A percentile compares a stretch with the other conserved stretches of the same genome.
These are phyloP conservation scores for Dothideomycetes sp. DNA, from an alignment of 2,329 filamentous ascomycete species.

Conservation along the genomic window DNA sequence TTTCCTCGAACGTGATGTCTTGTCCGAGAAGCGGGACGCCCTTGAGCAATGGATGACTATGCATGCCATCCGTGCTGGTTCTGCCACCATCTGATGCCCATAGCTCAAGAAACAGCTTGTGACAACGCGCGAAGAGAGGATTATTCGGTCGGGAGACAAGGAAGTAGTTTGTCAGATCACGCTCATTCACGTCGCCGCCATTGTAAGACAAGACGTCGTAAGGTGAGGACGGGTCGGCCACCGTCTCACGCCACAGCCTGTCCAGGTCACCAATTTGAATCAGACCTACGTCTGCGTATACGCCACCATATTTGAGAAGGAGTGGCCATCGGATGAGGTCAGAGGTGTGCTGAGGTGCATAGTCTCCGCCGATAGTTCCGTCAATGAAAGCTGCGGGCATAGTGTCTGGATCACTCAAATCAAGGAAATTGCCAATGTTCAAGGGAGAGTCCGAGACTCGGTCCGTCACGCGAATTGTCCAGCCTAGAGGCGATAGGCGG, in stretches of 20 bases:
- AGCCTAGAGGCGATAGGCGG: slow-evolving; percentile 40
- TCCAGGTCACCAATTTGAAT: slow-evolving; percentile 48
- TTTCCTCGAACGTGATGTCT: slow-evolving; percentile 13
- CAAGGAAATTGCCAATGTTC: slow-evolving; percentile 35
- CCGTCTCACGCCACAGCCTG: slow-evolving; percentile 38
- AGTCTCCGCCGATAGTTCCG: slow-evolving; percentile 38
- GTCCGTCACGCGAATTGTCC: slow-evolving; percentile 43
- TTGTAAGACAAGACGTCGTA: slow-evolving; percentile 41
- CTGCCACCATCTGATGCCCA: slow-evolving; percentile 38
- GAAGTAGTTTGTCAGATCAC: slow-evolving; percentile 40
- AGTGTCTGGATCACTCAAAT: not conserved
- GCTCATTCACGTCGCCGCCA: slow-evolving; percentile 22
- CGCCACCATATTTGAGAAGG: slow-evolving; percentile 45
- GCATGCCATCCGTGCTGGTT: slow-evolving; percentile 41
- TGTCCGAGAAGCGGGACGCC: slow-evolving; percentile 29
- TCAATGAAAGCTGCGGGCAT: slow-evolving; percentile 32
- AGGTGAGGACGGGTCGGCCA: slow-evolving; percentile 34
- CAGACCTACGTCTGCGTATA: slow-evolving; percentile 47
- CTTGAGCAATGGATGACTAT: slow-evolving; percentile 34
- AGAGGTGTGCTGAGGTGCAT: slow-evolving; percentile 43
- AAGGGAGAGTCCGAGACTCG: slow-evolving; percentile 31
- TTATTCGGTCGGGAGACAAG: slow-evolving; percentile 30
- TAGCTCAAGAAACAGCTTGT: slow-evolving; percentile 39
- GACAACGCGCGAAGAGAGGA: slow-evolving; percentile 37
- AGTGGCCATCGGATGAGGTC: slow-evolving; percentile 49